phyloP scores from a whole-genome alignment of 1,139 yeast species.

The Geotrichum armillariae region DNA sequence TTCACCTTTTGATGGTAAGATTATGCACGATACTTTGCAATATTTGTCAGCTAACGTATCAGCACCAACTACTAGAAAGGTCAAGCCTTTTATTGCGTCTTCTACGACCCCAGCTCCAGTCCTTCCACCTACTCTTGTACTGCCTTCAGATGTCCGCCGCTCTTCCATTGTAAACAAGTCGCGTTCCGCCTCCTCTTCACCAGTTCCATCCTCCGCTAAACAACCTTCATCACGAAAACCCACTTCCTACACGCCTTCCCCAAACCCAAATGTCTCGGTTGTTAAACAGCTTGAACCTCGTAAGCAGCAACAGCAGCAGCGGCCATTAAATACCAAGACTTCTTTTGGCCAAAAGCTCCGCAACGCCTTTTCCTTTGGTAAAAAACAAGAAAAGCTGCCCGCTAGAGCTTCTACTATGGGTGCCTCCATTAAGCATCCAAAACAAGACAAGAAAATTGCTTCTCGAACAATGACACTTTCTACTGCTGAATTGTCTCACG shows the following conservation, averaged over 20 bases:
- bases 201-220: conserved; percentile 18
- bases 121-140: conserved; percentile 29
- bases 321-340: conserved; percentile 9
- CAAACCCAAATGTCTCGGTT: conserved; percentile 17
- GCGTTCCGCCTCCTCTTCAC: conserved; percentile 23
- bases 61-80: background rate
- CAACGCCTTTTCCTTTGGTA: conserved; percentile 33
- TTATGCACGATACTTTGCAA: background rate
- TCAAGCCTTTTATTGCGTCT: conserved; percentile 17
- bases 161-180: conserved; percentile 28
- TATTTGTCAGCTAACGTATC: conserved; percentile 8
- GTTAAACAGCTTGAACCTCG: conserved; percentile 3
- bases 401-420: conserved; percentile 11
- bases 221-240: conserved; percentile 13
- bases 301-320: conserved; percentile 11
- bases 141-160: conserved; percentile 36
- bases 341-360: conserved; percentile 28
- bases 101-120: conserved; percentile 16
- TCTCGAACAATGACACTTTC: conserved; percentile 11
- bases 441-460: conserved; percentile 12
- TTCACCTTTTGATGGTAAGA: conserved; percentile 15
- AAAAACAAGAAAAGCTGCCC: conserved; percentile 13
- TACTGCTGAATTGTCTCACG: background rate
- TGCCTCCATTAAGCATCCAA: conserved; percentile 5
- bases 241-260: conserved; percentile 20